A percentile compares a stretch with the other conserved stretches of the same genome.
Conservation (phyloP, 163 green algal species). For the Scenedesmus sp. region DNA sequence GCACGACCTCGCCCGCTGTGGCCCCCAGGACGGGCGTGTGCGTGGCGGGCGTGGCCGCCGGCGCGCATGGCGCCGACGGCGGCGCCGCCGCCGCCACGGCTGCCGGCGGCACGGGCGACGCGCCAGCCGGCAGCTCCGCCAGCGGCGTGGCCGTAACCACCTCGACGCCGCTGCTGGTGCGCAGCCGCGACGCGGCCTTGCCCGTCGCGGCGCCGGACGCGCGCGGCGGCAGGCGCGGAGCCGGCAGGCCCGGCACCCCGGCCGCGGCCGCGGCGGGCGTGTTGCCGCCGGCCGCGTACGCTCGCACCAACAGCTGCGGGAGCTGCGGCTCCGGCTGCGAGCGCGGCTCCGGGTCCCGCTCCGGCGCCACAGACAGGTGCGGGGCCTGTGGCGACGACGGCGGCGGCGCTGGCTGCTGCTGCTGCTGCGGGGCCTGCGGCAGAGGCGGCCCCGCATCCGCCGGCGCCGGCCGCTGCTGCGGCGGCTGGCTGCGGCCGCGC, state of each 20-base stretch:
- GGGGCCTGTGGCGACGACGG: neutral
- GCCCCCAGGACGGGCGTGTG: neutral
- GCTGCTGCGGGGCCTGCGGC: no score
- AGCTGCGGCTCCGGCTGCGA: neutral
- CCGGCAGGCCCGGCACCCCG: no score
- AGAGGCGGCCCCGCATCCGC: no score
- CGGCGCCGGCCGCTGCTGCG: no score
- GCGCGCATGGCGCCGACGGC: neutral
- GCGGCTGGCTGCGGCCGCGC: neutral
- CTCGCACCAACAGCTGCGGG: no score
- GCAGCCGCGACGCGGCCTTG: no score
- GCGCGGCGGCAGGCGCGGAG: no score
- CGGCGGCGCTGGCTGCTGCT: neutral
- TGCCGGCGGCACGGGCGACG: neutral
- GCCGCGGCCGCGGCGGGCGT: no score
- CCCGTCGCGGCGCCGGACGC: no score
- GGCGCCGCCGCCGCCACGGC: neutral
- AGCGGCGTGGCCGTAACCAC: slow-evolving; percentile 5
- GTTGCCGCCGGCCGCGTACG: no score
- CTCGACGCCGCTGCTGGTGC: neutral
- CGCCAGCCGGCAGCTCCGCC: neutral
- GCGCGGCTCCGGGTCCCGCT: no score
- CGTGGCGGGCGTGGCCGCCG: neutral
- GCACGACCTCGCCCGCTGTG: neutral
- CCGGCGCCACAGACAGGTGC: neutral